Conservation (phyloP, 1,284 basidiomycete genomes). For the Ganoderma meredithae region DNA sequence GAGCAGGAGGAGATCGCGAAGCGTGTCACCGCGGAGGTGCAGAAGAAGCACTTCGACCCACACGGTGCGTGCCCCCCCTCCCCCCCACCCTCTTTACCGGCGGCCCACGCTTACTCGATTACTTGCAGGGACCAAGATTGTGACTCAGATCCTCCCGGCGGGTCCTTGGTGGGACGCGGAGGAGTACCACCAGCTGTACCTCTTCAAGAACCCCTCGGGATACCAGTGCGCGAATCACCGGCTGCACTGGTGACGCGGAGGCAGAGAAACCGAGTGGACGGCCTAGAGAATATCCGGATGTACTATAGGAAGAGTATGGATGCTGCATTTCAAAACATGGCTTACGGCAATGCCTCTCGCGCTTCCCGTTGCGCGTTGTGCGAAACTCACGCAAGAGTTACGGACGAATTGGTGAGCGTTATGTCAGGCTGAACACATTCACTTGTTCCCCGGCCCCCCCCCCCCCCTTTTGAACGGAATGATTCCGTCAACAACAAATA, state of each 20-base stretch:
- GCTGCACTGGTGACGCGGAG: conserved; percentile 53
- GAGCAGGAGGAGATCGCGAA: conserved; percentile 83
- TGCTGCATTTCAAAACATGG: not conserved
- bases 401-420: not conserved
- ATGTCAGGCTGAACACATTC: not conserved
- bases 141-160: conserved; percentile 74
- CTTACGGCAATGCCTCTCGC: no score
- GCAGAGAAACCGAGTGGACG: not conserved
- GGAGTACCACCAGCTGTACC: conserved; percentile 87
- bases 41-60: conserved; percentile 83
- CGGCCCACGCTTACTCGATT: not conserved
- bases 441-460: no score
- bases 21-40: conserved; percentile 85
- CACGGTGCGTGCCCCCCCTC: conserved; percentile 48
- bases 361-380: not conserved
- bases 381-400: not conserved
- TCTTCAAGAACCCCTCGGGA: conserved; percentile 65
- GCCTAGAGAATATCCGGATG: not conserved
- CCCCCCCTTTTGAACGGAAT: not conserved
- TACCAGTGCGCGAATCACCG: conserved; percentile 62
- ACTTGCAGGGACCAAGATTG: conserved; percentile 67
- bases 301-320: conserved; percentile 1
- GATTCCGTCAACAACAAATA: not conserved
- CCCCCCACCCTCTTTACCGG: not conserved
- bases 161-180: conserved; percentile 86